These are phyloP conservation scores for Myxozyma nipponensis DNA, from an alignment of 805 yeast genomes.

Conservation along the genomic window DNA sequence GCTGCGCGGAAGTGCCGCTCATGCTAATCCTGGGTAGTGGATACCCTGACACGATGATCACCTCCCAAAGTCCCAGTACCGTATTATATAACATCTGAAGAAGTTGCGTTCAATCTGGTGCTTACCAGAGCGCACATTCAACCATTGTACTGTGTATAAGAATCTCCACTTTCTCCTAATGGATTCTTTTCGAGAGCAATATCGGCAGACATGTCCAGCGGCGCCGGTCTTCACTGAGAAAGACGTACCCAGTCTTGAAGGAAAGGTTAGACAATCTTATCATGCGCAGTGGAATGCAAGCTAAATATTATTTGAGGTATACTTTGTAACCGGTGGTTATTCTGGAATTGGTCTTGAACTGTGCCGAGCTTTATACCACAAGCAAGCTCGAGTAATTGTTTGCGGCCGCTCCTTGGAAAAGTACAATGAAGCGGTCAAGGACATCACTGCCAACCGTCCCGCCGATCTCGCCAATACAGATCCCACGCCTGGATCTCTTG, in stretches of 20 bases:
- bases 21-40: too few species aligned
- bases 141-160: too few species aligned
- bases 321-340: slow-evolving; percentile 16
- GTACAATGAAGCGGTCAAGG: slow-evolving; percentile 7
- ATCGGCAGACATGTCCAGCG: neutral
- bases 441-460: slow-evolving; percentile 5
- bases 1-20: too few species aligned
- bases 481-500: slow-evolving; percentile 7
- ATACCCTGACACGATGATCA: too few species aligned
- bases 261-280: slow-evolving; percentile 10
- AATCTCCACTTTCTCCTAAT: too few species aligned
- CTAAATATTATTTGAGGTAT: slow-evolving; percentile 2
- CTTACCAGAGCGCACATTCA: too few species aligned
- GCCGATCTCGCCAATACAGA: neutral
- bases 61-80: too few species aligned
- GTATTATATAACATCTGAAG: too few species aligned
- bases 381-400: slow-evolving; percentile 14
- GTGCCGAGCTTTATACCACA: slow-evolving; percentile 7
- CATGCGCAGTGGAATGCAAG: neutral
- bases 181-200: neutral
- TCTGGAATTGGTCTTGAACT: slow-evolving; percentile 23
- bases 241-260: slow-evolving; percentile 4
- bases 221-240: slow-evolving; percentile 15
- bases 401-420: slow-evolving; percentile 6
- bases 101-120: too few species aligned